These are phyloP conservation scores for Brassica napus DNA, from an alignment of 345 rosid species.

Conservation along the genomic window DNA sequence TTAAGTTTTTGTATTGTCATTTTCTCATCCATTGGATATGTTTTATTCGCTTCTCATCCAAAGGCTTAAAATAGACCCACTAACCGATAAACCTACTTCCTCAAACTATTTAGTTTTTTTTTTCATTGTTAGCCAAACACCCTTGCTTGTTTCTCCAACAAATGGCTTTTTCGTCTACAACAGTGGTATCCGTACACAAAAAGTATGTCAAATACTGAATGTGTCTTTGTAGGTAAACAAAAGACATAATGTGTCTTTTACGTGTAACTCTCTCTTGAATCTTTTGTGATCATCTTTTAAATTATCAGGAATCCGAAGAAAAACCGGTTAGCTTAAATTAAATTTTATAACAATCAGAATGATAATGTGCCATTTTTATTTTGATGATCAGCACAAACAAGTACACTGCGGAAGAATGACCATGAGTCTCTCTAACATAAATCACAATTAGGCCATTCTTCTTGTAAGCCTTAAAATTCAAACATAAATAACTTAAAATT, in stretches of 20 bases:
- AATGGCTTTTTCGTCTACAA: not conserved
- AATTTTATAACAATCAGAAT: not conserved
- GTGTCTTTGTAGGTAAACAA: not conserved
- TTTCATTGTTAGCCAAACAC: not conserved
- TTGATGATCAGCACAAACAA: constrained; percentile 12
- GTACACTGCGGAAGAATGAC: constrained; percentile 4
- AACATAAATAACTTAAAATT: not conserved
- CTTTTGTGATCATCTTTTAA: not conserved
- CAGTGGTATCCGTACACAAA: not conserved
- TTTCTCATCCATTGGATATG: too few species aligned
- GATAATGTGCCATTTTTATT: not conserved
- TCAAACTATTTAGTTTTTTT: too few species aligned
- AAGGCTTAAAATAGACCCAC: too few species aligned
- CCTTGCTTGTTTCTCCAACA: too few species aligned
- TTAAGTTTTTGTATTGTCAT: too few species aligned
- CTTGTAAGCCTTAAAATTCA: constrained; percentile 10
- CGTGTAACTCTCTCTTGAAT: not conserved
- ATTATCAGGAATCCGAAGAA: not conserved
- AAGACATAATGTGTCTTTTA: not conserved
- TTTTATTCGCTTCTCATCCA: too few species aligned
- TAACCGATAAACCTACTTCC: too few species aligned
- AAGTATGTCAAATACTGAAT: not conserved
- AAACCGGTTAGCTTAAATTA: not conserved
- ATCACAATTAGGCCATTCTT: not conserved
- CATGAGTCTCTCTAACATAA: not conserved